Conservation (phyloP, 805 yeast genomes). For the Candida caryicola region DNA sequence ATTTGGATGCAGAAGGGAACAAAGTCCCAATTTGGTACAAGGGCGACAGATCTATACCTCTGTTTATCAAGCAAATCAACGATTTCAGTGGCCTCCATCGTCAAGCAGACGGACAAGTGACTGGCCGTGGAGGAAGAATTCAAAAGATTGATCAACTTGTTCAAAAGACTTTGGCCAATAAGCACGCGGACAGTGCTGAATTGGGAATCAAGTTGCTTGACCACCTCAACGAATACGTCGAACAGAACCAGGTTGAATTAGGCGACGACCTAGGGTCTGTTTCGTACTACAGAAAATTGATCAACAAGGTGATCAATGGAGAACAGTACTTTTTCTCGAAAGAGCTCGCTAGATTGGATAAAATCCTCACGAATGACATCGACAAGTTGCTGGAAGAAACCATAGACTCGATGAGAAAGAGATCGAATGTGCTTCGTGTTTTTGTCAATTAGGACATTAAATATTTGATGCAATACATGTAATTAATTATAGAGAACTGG, state of each 20-base stretch:
- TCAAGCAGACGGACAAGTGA: conserved; percentile 31
- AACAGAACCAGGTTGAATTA: neutral
- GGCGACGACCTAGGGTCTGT: conserved; percentile 11
- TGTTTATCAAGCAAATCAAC: conserved; percentile 27
- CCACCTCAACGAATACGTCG: neutral
- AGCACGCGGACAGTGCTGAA: conserved; percentile 21
- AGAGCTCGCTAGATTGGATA: conserved; percentile 47
- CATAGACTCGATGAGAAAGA: conserved; percentile 49
- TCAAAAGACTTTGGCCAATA: neutral
- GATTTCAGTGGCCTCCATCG: conserved; percentile 26
- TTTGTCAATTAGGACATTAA: conserved; percentile 6
- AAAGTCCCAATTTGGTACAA: conserved; percentile 25
- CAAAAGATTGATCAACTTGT: conserved; percentile 3
- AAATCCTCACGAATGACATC: conserved; percentile 34
- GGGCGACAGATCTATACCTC: conserved; percentile 21
- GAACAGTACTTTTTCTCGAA: conserved; percentile 40
- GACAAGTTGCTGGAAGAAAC: conserved; percentile 39
- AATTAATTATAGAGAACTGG: too few species aligned
- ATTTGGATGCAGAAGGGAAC: conserved; percentile 19
- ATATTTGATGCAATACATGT: too few species aligned
- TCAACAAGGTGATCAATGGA: conserved; percentile 45
- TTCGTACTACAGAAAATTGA: conserved; percentile 49
- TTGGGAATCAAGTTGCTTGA: conserved; percentile 12
- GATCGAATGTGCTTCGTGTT: conserved; percentile 47
- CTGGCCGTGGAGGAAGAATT: conserved; percentile 31